Evolutionary conservation across 331 rosid genomes (phyloP), one percentile per base, ranked within the genome.

Genomic region (Pyrus hybrid): DNA sequence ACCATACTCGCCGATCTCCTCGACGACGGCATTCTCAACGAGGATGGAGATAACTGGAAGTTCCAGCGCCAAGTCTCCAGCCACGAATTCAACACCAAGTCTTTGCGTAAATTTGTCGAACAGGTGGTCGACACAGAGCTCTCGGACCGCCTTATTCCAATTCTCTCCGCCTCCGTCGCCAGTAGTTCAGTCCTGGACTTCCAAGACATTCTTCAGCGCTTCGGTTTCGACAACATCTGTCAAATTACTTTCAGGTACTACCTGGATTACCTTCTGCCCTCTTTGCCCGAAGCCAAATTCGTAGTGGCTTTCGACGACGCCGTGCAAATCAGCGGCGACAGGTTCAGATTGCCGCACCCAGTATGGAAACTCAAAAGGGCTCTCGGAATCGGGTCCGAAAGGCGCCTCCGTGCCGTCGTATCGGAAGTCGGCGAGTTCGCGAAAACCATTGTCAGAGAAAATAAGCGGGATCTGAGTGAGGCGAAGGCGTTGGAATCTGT

Each of bases 131-230:
- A 91, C 8, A 45, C 66, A 1, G 97, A 91, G 69, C 92, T 93
- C 68, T 72, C 82, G 1, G 67, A 79, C 1, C 87, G 92, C 13
- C 90, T 93, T 4, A 2, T 83, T 22, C 97, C 98, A 2, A 78
- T 93, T 10, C 83, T 91, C 7, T 41, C 77, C 17, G 1, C 81
- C 3, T 78, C 91, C 4, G 63, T 85, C 0, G 16, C 8, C 5
- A 21, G 4, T 0, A 1, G 17, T 22, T 37, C 76, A 7, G 33
- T 88, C 53, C 67, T 80, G 0, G 88, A 89, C 66, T 83, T 91
- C 35, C 92, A 91, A 63, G 91, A 93, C 32, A 77, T 91, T 37
- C 93, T 93, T 47, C 97, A 91, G 20, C 81, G 97, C 16, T 91
- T 93, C 41, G 82, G 93, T 0, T 91, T 93, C 22, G 97, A 93